Evolutionary conservation across 139 green algal species (phyloP), one percentile per base, ranked within the genome.

Genomic region (Klebsormidium nitens): DNA sequence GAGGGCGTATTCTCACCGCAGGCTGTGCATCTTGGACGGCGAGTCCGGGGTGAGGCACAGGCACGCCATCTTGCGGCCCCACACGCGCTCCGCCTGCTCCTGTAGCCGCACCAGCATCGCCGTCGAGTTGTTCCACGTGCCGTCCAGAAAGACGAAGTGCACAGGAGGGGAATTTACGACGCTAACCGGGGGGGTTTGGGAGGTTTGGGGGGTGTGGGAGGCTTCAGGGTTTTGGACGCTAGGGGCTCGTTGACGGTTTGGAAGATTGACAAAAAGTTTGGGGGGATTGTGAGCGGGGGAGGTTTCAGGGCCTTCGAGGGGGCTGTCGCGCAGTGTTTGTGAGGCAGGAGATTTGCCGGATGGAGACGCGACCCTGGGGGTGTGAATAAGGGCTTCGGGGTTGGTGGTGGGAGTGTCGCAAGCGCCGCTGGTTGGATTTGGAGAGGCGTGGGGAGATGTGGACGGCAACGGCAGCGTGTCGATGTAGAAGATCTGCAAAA

Each of bases 81-180:
- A 76, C 17, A 17, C 26, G 6, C 62, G 3, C 26, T 37, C 8
- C 34, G 62, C 47, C 35, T 70, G 62, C 4, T 60, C 62, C 62
- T 70, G 38, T 3, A 79, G 72, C 1, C 72, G 64, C 0, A 36
- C 57, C 0, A 72, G 29, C 71, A 79, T 79, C 23, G 72, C 72
- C 19, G 42, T 59, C 0, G 64, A 79, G 66, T 79, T 79, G 72
- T 28, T 79, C 72, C 72, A 79, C 29, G 72, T 79, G 26, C 72
- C 72, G 37, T 79, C 72, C 11, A 79, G 36, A 0, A 79, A 66
- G 11, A 79, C 52, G 32, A 79, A 77, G 66, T 79, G 69, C 14
- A 74, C 46, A 55, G 46, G 23, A 55, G 46, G 23, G 23, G 46
- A 23, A 55, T 23, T 31, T 23, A 55, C 46, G 46, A 23, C 46